phyloP scores from a whole-genome alignment of 2,329 filamentous ascomycete genomes.

The Penicillium brasilianum region DNA sequence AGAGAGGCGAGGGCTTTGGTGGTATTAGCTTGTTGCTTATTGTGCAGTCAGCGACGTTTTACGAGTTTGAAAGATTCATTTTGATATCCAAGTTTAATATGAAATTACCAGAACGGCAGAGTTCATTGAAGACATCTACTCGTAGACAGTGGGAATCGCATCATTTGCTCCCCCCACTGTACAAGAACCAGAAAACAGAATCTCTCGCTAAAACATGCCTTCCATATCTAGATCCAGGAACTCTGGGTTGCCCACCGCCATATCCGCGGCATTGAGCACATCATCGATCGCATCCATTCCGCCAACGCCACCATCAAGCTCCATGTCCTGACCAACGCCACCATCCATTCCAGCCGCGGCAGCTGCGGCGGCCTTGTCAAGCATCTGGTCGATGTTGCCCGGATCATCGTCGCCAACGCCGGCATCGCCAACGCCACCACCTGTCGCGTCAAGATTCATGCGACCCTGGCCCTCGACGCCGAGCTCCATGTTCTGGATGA shows the following conservation, averaged over 20 bases:
- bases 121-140: not conserved
- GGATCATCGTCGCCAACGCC: conserved; percentile 33
- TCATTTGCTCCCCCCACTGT: not conserved
- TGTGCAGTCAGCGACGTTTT: not conserved
- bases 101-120: not conserved
- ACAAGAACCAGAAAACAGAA: not conserved
- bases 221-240: conserved; percentile 54
- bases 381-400: conserved; percentile 46
- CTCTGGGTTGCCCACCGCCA: conserved; percentile 51
- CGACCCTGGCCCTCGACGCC: conserved; percentile 38
- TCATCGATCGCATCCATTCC: conserved; percentile 50
- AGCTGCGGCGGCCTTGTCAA: conserved; percentile 46
- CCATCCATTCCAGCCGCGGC: conserved; percentile 42
- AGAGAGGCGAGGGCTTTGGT: not conserved
- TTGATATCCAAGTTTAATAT: not conserved
- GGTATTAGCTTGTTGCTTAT: not conserved
- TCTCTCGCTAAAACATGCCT: conserved; percentile 44
- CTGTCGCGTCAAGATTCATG: conserved; percentile 40
- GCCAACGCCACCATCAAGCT: conserved; percentile 31
- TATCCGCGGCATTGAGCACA: conserved; percentile 50
- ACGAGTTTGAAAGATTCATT: not conserved
- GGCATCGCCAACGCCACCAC: conserved; percentile 19
- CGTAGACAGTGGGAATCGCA: not conserved
- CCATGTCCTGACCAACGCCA: conserved; percentile 31
- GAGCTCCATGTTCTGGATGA: conserved; percentile 51